Base-by-base conservation (phyloP, 148 eudicot species). In the Silene uniflora region DNA sequence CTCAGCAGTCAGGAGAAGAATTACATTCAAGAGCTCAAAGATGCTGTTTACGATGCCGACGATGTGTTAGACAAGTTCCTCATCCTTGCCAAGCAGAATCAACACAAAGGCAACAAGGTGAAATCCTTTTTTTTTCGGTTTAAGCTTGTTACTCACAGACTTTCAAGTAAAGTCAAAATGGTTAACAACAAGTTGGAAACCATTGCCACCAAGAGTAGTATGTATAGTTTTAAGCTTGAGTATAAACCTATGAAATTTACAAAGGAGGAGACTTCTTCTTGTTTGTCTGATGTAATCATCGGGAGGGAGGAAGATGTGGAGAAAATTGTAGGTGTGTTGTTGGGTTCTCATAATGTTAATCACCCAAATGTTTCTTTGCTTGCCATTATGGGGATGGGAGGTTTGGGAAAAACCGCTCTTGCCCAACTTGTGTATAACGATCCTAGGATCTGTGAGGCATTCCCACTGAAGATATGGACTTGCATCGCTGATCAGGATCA, bases 401-500 rank as follows among this genome's bases (percentile, higher is more conserved):
- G 87, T 17, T 21, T 81, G 19, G 85, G 85, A 7, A 85, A 84
- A 75, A 79, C 83, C 21, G 78, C 85, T 7, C 73, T 85, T 35
- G 83, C 75, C 56, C 77, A 76, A 35, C 72, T 85, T 55, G 76
- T 76, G 0, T 82, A 67, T 52, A 76, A 80, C 32, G 75, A 83
- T 80, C 52, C 70, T 13, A 52, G 69, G 65, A 72, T 83, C 60
- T 4, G 12, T 10, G 47, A 63, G 13, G 21, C 44, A 14, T 80
- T 79, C 49, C 27, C 67, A 8, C 3, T 44, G 46, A 83, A 60
- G 71, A 25, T 73, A 29, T 80, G 85, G 83, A 66, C 75, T 60
- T 83, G 68, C 67, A 68, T 67, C 14, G 61, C 80, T 58, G 80
- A 83, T 63, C 60, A 44, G 23, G 69, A 74, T 63, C 69, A 62